phyloP scores from a whole-genome alignment of 345 rosid genomes.

The Eucalyptus microcorys region DNA sequence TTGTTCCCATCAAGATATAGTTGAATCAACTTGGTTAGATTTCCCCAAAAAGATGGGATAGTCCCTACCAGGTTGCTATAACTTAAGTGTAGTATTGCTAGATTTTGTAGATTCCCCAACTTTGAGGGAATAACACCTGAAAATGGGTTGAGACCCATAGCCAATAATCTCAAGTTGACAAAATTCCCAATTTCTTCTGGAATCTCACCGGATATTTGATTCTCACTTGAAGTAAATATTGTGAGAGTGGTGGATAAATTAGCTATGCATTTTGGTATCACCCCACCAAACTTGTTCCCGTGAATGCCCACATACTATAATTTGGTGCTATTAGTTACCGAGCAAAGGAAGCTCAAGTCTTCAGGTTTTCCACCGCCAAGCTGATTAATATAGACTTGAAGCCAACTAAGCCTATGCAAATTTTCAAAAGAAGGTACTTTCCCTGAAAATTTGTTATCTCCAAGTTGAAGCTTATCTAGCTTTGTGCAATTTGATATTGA shows the following conservation, averaged over 20 bases:
- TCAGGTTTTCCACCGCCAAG: not conserved
- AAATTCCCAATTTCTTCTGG: not conserved
- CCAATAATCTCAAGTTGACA: not conserved
- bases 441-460: not conserved
- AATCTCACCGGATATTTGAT: not conserved
- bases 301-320: not conserved
- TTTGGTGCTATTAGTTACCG: not conserved
- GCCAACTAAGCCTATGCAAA: not conserved
- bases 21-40: not conserved
- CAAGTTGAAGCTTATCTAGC: not conserved
- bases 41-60: not conserved
- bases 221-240: not conserved
- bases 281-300: not conserved
- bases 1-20: not conserved
- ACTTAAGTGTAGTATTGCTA: accelerated
- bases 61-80: not conserved
- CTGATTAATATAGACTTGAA: not conserved
- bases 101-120: not conserved
- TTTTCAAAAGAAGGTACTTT: not conserved
- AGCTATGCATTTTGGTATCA: not conserved
- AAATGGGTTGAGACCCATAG: not conserved
- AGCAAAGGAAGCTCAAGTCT: not conserved
- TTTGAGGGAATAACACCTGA: not conserved
- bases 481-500: not conserved
- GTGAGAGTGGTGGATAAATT: not conserved